Conservation (phyloP, 495 filamentous ascomycete genomes). For the Aspergillus indologenus region DNA sequence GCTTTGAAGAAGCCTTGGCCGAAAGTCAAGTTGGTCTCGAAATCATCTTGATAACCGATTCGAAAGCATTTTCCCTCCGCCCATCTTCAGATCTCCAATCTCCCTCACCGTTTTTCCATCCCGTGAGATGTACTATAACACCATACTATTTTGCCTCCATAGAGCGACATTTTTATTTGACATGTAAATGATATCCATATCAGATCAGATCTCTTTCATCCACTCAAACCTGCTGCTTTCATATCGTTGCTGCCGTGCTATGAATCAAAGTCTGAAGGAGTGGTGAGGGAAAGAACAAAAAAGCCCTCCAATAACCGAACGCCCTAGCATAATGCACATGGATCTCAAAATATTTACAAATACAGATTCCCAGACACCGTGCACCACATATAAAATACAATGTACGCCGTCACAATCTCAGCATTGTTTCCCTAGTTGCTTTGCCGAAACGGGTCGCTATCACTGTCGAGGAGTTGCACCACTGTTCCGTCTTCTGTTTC, state of each 20-base stretch:
- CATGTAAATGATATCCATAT: conserved; percentile 48
- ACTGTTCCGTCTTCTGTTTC: conserved; percentile 61
- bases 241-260: background rate
- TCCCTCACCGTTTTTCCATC: background rate
- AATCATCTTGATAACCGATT: conserved; percentile 33
- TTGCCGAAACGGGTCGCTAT: conserved; percentile 56
- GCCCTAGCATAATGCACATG: background rate
- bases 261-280: background rate
- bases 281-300: background rate
- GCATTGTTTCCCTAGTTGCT: conserved; percentile 13
- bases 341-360: background rate
- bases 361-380: conserved; percentile 5
- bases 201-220: conserved; percentile 11
- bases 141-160: conserved; percentile 34
- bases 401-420: background rate
- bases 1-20: conserved; percentile 90
- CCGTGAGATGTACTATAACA: conserved; percentile 41
- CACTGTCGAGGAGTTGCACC: conserved; percentile 64
- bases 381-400: conserved; percentile 13
- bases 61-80: conserved; percentile 7
- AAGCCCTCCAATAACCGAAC: background rate
- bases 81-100: conserved; percentile 9
- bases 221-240: background rate
- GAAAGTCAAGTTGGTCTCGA: conserved; percentile 41
- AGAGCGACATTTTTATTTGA: conserved; percentile 48